Evolutionary conservation across 768 basidiomycete species (phyloP), one percentile per base, ranked within the genome.

Genomic region (Boletus subparvulus): DNA sequence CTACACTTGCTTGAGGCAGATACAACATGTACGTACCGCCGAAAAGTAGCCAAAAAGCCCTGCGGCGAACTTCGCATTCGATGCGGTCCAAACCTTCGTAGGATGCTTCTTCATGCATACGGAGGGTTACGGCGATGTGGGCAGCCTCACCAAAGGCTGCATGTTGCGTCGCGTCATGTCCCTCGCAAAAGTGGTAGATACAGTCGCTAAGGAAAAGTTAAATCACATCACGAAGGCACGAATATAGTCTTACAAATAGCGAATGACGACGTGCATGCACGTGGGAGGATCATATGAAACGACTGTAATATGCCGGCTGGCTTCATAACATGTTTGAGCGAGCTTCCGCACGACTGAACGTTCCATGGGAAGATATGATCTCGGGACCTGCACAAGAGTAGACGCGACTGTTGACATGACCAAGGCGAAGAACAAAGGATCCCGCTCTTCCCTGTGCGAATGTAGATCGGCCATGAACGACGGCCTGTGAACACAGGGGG

Each of bases 401-500:
- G 87, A 87, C 4, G 92, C 90, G 17, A 94, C 83, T 11, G 91
- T 91, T 14, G 87, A 89, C 86, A 94, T 90, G 60, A 97, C 90
- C 30, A 96, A 75, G 6, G 92, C 87, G 65, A 92, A 94, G 77
- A 94, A 96, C 39, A 95, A 82, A 28, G 92, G 92, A 64, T 95
- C 90, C 19, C 84, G 82, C 67, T 94, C 92, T 74, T 95, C 94
- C 55, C 91, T 74, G 42, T 83, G 83, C 0, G 84, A 77, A 60
- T 87, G 84, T 32, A 97, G 77, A 74, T 94, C 94, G n/a, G 90
- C 87, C 84, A 93, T 87, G 70, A 94, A 94, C 2, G 89, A 90
- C 28, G 92, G 92, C 67, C 89, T 90, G 75, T 97, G 94, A 43
- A 97, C 76, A 70, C 90, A 93, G 6, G 94, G 94, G 10, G 91